These are phyloP conservation scores for Trypanosoma congolense DNA, from an alignment of 208 protist genomes.

Conservation along the genomic window DNA sequence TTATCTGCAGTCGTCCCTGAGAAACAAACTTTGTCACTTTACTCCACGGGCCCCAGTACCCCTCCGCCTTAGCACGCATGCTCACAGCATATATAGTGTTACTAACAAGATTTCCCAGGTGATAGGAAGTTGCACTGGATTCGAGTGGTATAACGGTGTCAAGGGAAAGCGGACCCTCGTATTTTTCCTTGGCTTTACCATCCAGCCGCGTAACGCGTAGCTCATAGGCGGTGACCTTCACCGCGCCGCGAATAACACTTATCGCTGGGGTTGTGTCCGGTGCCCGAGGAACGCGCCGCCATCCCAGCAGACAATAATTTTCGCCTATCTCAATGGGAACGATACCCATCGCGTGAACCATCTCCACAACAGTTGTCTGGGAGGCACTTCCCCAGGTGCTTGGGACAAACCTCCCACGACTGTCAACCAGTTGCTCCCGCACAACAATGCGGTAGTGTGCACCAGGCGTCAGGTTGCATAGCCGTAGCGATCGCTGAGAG, in stretches of 20 bases:
- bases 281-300: slow-evolving; percentile 41
- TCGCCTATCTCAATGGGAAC: slow-evolving; percentile 84
- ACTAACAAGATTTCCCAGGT: slow-evolving; percentile 63
- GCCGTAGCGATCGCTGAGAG: slow-evolving; percentile 75
- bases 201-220: slow-evolving; percentile 63
- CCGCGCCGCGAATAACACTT: slow-evolving; percentile 11
- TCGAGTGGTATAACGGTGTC: slow-evolving; percentile 53
- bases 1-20: slow-evolving; percentile 67
- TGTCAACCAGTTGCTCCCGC: slow-evolving; percentile 74
- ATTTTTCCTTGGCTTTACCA: slow-evolving; percentile 38
- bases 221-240: slow-evolving; percentile 56
- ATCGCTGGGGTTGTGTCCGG: slow-evolving; percentile 19
- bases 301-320: slow-evolving; percentile 84
- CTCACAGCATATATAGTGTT: slow-evolving; percentile 85
- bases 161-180: slow-evolving; percentile 52
- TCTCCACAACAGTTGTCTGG: slow-evolving; percentile 53
- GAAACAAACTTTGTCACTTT: slow-evolving; percentile 72
- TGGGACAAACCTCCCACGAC: slow-evolving; percentile 39
- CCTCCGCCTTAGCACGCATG: slow-evolving; percentile 63
- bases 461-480: slow-evolving; percentile 79
- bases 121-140: slow-evolving; percentile 34
- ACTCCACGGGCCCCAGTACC: slow-evolving; percentile 87
- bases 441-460: slow-evolving; percentile 79
- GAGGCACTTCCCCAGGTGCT: slow-evolving; percentile 63
- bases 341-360: slow-evolving; percentile 64